Base-by-base conservation (phyloP, 306 rosid species). In the Fagus sylvatica region DNA sequence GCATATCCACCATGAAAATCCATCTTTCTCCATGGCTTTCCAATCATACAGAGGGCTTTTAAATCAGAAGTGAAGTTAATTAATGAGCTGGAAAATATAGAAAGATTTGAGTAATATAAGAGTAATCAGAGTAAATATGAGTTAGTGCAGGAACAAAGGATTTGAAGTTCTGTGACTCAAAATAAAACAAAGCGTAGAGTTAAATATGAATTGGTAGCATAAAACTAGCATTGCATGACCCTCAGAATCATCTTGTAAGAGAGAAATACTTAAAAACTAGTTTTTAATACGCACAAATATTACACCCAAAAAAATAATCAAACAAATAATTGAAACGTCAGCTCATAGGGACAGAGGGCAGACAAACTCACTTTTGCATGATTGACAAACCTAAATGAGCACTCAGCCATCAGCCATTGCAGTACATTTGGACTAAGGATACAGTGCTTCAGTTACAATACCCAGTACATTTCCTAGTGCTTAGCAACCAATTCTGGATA, bases 21-120 rank as follows among this genome's bases (percentile, higher is more conserved):
- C 93, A 67, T 92, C 97, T 88, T 88, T 85, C 84, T 89, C 98
- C 98, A 94, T 94, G 64, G 93, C 93, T 74, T 94, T 88, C 98
- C 98, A 94, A 84, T 94, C 93, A 83, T 92, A 94, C 68, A 94
- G 80, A 76, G 98, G 98, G 86, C 98, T 94, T 85, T 90, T 72
- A 69, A 39, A 81, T 77, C 48, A 74, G 61, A 82, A 85, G 53
- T 12, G 53, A 70, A 37, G 67, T 78, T 41, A 75, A 74, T 87
- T 49, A 79, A 84, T 54, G 75, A 74, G 54, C 51, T 65, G 75
- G 61, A 65, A 12, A 69, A 41, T 40, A 30, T 28, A 79, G 74
- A 74, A n/a, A 67, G 40, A 66, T 19, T 54, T 22, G 30, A 74
- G 55, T 12, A 12, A 7, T 34, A 16, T 30, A 46, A 16, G 28